Percentiles rank a stretch among this genome's conserved stretches.
These are phyloP conservation scores for Thelephora terrestris DNA, from an alignment of 1,284 basidiomycete genomes.

Conservation along the genomic window DNA sequence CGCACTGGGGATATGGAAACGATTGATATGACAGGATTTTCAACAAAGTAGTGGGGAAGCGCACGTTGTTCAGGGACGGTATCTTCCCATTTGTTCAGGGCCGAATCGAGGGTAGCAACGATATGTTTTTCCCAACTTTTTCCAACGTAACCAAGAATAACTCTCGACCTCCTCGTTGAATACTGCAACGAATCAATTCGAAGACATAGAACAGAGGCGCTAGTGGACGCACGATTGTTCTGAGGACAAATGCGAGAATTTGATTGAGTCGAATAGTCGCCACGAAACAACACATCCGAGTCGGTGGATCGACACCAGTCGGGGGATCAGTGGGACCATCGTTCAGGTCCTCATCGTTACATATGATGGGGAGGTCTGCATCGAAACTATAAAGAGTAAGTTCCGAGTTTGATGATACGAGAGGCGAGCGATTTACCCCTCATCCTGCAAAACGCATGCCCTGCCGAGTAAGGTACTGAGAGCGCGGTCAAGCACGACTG, in stretches of 20 bases:
- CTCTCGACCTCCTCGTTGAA: conserved; percentile 14
- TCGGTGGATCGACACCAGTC: conserved; percentile 45
- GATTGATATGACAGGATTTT: background rate
- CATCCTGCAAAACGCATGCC: conserved; percentile 54
- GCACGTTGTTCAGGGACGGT: conserved; percentile 15
- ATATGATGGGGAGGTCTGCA: conserved; percentile 52
- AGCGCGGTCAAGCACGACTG: conserved; percentile 38
- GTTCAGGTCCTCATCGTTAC: conserved; percentile 68
- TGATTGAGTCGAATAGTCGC: conserved; percentile 48
- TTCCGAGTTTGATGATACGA: background rate
- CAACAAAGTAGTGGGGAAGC: background rate
- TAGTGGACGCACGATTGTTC: conserved; percentile 35
- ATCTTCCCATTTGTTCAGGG: conserved; percentile 16
- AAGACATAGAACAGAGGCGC: too few relatives aligned
- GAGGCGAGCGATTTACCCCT: conserved; percentile 35
- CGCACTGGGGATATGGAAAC: background rate
- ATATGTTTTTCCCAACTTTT: conserved; percentile 15
- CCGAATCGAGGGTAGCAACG: conserved; percentile 15
- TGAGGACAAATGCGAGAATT: conserved; percentile 52
- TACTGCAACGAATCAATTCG: conserved; percentile 6
- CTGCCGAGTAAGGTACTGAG: conserved; percentile 50
- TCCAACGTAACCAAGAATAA: conserved; percentile 12
- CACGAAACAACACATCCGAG: conserved; percentile 45
- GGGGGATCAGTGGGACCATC: conserved; percentile 28
- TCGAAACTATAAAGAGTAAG: conserved; percentile 36